phyloP scores from a whole-genome alignment of 2,329 filamentous ascomycete genomes.

The Dothideomycetes sp. region DNA sequence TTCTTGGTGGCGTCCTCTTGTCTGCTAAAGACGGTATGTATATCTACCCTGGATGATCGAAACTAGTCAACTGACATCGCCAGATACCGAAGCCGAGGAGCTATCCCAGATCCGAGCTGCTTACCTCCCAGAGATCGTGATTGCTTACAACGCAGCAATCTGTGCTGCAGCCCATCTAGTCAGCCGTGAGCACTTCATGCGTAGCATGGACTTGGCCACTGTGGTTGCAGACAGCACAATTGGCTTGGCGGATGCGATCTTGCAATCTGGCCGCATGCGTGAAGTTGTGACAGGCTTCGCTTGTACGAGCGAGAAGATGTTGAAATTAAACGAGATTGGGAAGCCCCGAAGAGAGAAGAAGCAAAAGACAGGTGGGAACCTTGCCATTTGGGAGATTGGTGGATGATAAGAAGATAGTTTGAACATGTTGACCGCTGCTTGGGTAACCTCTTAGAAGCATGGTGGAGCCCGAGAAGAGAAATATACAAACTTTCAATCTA shows the following conservation, averaged over 20 bases:
- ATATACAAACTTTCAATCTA: too few relatives aligned
- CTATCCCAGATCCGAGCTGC: conserved; percentile 56
- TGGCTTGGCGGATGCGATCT: conserved; percentile 25
- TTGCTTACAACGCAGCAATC: conserved; percentile 73
- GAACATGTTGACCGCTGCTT: too few relatives aligned
- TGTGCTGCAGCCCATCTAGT: conserved; percentile 67
- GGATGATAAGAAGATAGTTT: too few relatives aligned
- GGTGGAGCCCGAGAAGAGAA: too few relatives aligned
- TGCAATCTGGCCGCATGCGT: conserved; percentile 30
- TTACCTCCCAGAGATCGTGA: conserved; percentile 76
- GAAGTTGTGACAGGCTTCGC: conserved; percentile 53
- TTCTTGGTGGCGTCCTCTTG: conserved; percentile 23
- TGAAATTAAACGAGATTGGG: conserved; percentile 36
- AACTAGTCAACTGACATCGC: too few relatives aligned
- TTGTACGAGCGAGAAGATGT: conserved; percentile 60
- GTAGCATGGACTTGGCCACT: conserved; percentile 78
- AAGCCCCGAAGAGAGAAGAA: conserved; percentile 31
- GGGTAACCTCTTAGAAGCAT: too few relatives aligned
- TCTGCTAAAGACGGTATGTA: conserved; percentile 15
- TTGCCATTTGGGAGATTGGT: conserved; percentile 31
- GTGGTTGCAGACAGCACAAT: conserved; percentile 45
- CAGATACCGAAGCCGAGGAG: conserved; percentile 48
- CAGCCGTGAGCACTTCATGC: conserved; percentile 64
- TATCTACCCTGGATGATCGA: too few relatives aligned
- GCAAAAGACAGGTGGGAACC: conserved; percentile 29